Conservation (phyloP, 352 stramenopile genomes). For the Globisporangium perplexum region DNA sequence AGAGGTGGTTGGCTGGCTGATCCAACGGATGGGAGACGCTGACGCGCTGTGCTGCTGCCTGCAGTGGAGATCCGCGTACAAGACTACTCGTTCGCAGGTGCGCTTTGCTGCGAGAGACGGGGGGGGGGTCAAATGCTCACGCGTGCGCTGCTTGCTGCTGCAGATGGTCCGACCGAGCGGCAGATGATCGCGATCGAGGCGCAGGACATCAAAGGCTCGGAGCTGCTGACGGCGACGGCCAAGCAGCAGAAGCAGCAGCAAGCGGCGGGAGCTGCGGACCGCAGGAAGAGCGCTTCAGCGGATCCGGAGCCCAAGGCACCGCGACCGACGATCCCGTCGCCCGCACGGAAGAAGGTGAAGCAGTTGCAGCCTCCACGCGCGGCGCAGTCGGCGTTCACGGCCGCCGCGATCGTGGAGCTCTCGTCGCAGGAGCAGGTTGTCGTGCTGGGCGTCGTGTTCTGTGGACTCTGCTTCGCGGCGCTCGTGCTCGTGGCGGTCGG, state of each 20-base stretch:
- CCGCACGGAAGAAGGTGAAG: not conserved
- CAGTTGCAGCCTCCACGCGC: not conserved
- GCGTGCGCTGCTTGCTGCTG: not conserved
- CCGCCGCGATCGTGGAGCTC: conserved; percentile 39
- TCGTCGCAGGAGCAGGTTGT: conserved; percentile 50
- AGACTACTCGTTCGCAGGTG: conserved; percentile 65
- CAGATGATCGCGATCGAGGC: conserved; percentile 45
- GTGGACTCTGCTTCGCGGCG: conserved; percentile 27
- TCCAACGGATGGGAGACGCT: not conserved
- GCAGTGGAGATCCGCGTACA: conserved; percentile 59
- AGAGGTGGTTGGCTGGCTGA: not conserved
- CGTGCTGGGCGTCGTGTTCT: conserved; percentile 51
- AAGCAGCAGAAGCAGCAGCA: not conserved
- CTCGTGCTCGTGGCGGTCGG: conserved; percentile 28
- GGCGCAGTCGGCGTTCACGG: not conserved
- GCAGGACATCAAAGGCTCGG: conserved; percentile 49
- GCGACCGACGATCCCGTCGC: not conserved
- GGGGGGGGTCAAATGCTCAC: too few species aligned
- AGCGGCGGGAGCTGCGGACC: not conserved
- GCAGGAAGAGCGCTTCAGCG: not conserved
- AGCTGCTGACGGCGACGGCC: conserved; percentile 16
- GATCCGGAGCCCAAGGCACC: not conserved
- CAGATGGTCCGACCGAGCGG: conserved; percentile 36
- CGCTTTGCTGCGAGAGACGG: not conserved
- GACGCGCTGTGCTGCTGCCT: not conserved